Evolutionary conservation across 2,329 filamentous ascomycete species (phyloP).

Genomic region (Aspergillus sp.): DNA sequence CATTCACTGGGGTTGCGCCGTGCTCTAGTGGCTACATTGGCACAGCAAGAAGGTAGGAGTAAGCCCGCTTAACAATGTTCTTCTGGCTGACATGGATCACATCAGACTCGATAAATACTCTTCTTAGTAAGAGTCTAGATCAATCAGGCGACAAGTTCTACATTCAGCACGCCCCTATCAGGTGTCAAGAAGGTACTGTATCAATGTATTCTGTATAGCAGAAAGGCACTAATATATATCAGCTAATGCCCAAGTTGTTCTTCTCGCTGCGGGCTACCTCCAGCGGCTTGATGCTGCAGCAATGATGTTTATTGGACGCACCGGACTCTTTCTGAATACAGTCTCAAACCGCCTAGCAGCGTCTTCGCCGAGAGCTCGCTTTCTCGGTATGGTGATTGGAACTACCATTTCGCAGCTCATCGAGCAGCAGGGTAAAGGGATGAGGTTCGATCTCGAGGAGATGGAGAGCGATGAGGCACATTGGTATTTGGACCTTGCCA

Average conservation of each 20-base stretch:
- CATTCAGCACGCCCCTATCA: conserved; percentile 78
- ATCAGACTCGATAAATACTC: conserved; percentile 47
- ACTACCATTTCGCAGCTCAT: conserved; percentile 68
- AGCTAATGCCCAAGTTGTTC: conserved; percentile 78
- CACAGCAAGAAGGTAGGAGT: conserved; percentile 50
- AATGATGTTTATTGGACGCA: conserved; percentile 68
- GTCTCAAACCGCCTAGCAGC: conserved; percentile 84
- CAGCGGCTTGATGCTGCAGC: conserved; percentile 66
- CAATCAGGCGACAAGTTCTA: conserved; percentile 85
- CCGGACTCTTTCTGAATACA: conserved; percentile 70
- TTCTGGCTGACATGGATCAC: not conserved
- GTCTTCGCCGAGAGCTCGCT: conserved; percentile 71
- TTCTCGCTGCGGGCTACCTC: conserved; percentile 76
- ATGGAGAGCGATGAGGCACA: conserved; percentile 69
- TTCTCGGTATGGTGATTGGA: conserved; percentile 86
- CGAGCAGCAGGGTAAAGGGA: conserved; percentile 66
- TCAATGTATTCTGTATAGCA: too few species aligned
- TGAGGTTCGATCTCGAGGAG: conserved; percentile 84
- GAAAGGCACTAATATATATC: conserved; percentile 25
- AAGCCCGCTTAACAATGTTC: too few species aligned
- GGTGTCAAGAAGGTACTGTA: conserved; percentile 78
- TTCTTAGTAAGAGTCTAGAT: conserved; percentile 66
- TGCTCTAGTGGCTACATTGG: conserved; percentile 62
- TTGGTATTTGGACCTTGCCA: conserved; percentile 71
- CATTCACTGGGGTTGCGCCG: conserved; percentile 67